Evolutionary conservation across 2,329 filamentous ascomycete species (phyloP), one percentile per base, ranked within the genome.

Genomic region (Lachnellula suecica): DNA sequence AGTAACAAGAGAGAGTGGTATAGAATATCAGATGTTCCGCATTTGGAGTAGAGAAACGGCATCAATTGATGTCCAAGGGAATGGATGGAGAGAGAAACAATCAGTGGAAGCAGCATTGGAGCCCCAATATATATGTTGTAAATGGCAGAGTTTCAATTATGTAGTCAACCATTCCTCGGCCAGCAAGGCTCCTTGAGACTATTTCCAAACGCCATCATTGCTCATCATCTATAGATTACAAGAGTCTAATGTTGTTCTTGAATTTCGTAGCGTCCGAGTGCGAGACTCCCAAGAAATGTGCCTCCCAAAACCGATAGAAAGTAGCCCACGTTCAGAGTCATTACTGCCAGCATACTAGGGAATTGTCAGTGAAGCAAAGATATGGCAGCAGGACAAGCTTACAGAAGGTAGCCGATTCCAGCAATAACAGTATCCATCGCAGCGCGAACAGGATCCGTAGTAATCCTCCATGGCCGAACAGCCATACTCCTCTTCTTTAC

Each of bases 321-420:
- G 68, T 94, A 94, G 11, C 89, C 90, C 15, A 93, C 81, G 63
- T 94, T 94, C 75, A 90, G 83, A 1, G 89, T 92, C 90, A 94
- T 96, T 66, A 95, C 88, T 13, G 88, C 89, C 72, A 96, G 74
- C 91, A 96, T 96, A 54, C 91, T 96, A 62, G 17, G 46, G 10
- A 19, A 10, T 47, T 47, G 54, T 59, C 48, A 63, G 58, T 23
- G 52, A 53, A 25, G 1, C 22, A 51, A 55, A 29, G 1, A 9
- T 4, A 13, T 29, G 23, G 43, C 25, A 24, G 56, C 10, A 20
- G 24, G 23, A 37, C 38, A 4, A 29, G 84, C 89, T 80, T 74
- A 96, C 91, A 96, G 83, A 27, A 96, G 74, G 72, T 96, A 96
- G 11, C 87, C 88, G 41, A 95, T 81, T 7, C 84, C 90, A n/a